A percentile compares a stretch with the other conserved stretches of the same genome.
Evolutionary conservation across 148 eudicot genomes (phyloP).

Genomic region (Suaeda aralocaspica): DNA sequence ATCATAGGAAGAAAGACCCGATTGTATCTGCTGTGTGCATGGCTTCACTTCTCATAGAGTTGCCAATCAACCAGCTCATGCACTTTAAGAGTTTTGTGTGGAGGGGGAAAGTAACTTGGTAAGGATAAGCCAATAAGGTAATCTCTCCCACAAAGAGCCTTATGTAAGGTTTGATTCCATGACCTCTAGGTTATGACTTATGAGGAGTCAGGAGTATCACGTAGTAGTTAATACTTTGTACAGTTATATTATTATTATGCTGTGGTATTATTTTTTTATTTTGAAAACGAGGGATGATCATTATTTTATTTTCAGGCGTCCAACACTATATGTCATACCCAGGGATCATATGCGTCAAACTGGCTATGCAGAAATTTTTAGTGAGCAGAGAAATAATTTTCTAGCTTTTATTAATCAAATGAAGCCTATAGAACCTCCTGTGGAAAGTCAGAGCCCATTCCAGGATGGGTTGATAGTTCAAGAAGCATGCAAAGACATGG

Average conservation of each 20-base stretch:
- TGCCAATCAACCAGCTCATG: no score
- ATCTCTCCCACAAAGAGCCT: no score
- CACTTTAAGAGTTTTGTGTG: no score
- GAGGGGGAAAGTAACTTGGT: no score
- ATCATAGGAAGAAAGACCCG: no score
- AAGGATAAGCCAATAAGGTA: no score
- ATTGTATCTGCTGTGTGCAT: no score
- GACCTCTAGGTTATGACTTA: no score
- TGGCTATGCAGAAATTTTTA: conserved; percentile 67
- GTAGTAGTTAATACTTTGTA: no score
- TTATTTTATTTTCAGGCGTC: conserved; percentile 78
- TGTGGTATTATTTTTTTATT: neutral
- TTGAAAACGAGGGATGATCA: neutral
- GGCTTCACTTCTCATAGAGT: no score
- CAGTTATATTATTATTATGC: no score
- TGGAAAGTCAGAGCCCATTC: conserved; percentile 28
- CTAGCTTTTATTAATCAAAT: conserved; percentile 72
- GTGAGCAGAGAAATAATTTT: conserved; percentile 64
- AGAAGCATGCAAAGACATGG: conserved; percentile 39
- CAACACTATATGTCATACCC: conserved; percentile 85
- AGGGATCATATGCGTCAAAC: conserved; percentile 72
- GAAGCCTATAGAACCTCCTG: conserved; percentile 45
- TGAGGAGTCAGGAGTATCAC: neutral
- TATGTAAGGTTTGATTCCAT: no score
- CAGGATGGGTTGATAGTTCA: conserved; percentile 22